These are phyloP conservation scores for Pestalotiopsis fici DNA, from an alignment of 2,329 filamentous ascomycete genomes.

Conservation along the genomic window DNA sequence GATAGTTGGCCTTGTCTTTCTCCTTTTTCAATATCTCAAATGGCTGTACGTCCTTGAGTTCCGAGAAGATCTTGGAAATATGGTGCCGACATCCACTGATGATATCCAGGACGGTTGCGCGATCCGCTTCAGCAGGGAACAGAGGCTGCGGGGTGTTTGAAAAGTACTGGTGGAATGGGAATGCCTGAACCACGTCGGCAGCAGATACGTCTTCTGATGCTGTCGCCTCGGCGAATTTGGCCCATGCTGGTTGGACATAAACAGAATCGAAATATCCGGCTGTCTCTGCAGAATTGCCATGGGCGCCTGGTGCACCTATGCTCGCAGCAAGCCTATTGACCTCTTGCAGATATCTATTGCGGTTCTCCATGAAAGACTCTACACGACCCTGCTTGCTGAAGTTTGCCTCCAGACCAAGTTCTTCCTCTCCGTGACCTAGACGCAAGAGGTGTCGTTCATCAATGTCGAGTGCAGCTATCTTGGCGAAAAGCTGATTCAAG, in stretches of 20 bases:
- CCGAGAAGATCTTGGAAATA: conserved; percentile 85
- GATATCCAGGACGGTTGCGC: conserved; percentile 71
- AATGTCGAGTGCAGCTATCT: conserved; percentile 95
- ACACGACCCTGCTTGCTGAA: conserved; percentile 95
- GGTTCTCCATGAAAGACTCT: conserved; percentile 91
- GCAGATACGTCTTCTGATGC: conserved; percentile 56
- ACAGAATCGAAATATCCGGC: conserved; percentile 95
- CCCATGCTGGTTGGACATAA: conserved; percentile 87
- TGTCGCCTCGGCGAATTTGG: conserved; percentile 72
- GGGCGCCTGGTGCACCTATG: conserved; percentile 86
- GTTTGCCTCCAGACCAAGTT: conserved; percentile 80
- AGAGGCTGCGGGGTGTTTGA: conserved; percentile 83
- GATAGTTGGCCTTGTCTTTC: conserved; percentile 92
- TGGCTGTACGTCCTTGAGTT: conserved; percentile 88
- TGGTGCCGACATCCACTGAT: conserved; percentile 86
- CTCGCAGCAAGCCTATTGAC: conserved; percentile 84
- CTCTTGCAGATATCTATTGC: conserved; percentile 75
- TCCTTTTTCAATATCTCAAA: conserved; percentile 91
- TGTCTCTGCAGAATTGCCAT: conserved; percentile 94
- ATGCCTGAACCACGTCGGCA: conserved; percentile 68
- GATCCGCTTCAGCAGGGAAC: conserved; percentile 68
- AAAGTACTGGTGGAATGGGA: conserved; percentile 90
- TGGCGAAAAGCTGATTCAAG: conserved; percentile 94
- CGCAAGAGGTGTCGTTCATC: conserved; percentile 92
- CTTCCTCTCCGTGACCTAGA: conserved; percentile 93